Conservation (phyloP, 164 flowering plant genomes). For the Hamamelis virginiana region DNA sequence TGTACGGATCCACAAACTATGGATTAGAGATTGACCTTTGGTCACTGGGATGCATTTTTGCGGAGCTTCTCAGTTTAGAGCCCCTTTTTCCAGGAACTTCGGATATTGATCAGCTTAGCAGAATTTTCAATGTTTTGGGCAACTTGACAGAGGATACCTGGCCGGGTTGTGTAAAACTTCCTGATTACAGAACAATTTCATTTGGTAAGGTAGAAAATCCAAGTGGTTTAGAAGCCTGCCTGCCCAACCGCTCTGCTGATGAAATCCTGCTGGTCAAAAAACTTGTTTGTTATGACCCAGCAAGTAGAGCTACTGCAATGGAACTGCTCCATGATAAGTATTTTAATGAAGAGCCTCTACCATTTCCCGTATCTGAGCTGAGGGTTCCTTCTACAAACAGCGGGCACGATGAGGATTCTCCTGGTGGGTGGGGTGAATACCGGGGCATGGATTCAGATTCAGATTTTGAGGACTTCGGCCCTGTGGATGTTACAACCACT, state of each 20-base stretch:
- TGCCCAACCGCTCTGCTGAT: conserved; percentile 51
- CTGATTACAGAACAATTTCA: conserved; percentile 69
- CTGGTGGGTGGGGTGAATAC: conserved; percentile 44
- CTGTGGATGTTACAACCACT: conserved; percentile 39
- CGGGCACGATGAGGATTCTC: conserved; percentile 53
- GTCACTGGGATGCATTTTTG: conserved; percentile 92
- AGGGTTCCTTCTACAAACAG: conserved; percentile 53
- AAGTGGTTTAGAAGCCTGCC: conserved; percentile 54
- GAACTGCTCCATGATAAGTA: conserved; percentile 79
- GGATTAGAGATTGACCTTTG: conserved; percentile 83
- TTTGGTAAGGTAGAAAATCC: conserved; percentile 66
- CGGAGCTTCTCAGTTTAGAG: conserved; percentile 75
- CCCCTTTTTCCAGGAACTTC: conserved; percentile 90
- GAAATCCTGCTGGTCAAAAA: conserved; percentile 56
- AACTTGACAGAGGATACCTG: conserved; percentile 68
- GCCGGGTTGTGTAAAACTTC: conserved; percentile 72
- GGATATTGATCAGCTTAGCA: conserved; percentile 89
- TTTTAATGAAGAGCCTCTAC: conserved; percentile 70
- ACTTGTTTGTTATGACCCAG: conserved; percentile 73
- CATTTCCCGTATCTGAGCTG: conserved; percentile 65
- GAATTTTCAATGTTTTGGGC: conserved; percentile 65
- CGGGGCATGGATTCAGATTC: conserved; percentile 62
- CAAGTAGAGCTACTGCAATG: conserved; percentile 67
- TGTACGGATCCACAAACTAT: conserved; percentile 76
- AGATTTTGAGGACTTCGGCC: conserved; percentile 70